Percentiles rank a stretch among this genome's conserved stretches.
These are phyloP conservation scores for Biscutella laevigata DNA, from an alignment of 441 rosid genomes.

Conservation along the genomic window DNA sequence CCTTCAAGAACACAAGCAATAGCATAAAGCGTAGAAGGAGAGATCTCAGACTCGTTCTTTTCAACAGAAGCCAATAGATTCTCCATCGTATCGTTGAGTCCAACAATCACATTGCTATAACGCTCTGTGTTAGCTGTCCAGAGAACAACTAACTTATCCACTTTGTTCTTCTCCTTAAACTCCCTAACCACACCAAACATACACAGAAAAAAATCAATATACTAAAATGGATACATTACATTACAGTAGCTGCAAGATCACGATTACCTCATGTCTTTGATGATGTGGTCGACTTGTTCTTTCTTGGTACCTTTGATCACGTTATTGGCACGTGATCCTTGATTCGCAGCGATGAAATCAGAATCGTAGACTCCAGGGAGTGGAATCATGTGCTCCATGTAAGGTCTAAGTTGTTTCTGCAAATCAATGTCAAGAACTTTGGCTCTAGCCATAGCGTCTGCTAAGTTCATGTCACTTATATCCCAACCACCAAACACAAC, in stretches of 20 bases:
- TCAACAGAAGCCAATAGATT: conserved; percentile 70
- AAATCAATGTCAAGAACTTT: conserved; percentile 80
- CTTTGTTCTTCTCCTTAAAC: conserved; percentile 74
- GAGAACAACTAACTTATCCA: conserved; percentile 72
- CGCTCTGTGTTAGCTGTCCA: conserved; percentile 99
- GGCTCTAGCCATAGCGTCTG: conserved; percentile 94
- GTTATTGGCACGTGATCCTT: conserved; percentile 83
- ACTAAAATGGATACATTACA: too few relatives aligned
- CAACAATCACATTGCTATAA: conserved; percentile 72
- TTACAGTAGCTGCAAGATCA: too few relatives aligned
- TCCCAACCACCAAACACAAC: conserved; percentile 97
- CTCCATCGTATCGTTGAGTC: conserved; percentile 76
- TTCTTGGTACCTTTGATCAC: conserved; percentile 76
- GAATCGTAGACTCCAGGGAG: conserved; percentile 85
- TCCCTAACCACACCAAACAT: conserved; percentile 38
- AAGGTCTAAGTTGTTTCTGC: conserved; percentile 87
- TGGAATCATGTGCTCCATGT: conserved; percentile 85
- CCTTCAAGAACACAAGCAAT: conserved; percentile 78
- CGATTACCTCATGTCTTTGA: conserved; percentile 74
- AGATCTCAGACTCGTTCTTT: conserved; percentile 72
- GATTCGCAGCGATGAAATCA: conserved; percentile 95
- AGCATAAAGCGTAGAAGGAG: conserved; percentile 81
- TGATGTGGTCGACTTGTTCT: conserved; percentile 67
- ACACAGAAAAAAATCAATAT: background rate
- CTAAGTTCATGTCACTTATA: conserved; percentile 87